Evolutionary conservation across 2,329 filamentous ascomycete species (phyloP), one percentile per base, ranked within the genome.

Genomic region (Penicillium sp.): DNA sequence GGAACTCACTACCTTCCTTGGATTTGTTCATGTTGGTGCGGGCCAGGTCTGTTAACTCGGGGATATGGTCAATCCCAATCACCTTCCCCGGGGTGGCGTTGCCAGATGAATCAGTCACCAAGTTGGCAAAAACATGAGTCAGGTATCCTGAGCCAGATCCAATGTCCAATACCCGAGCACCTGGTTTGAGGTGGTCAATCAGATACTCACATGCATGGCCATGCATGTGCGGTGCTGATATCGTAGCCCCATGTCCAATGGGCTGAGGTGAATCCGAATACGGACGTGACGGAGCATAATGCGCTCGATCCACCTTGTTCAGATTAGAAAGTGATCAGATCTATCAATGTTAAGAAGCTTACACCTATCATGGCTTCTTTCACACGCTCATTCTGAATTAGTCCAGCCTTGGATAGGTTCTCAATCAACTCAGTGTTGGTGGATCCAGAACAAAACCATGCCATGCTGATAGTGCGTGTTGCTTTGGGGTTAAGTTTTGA

Each of bases 41-140:
- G 1, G 86, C 84, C 26, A 90, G 67, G 19, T 86, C 82, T 39
- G 81, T 77, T 49, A 93, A 76, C 55, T 79, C 80, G 10, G 71
- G 66, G 54, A 93, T 90, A 69, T 93, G 89, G 67, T 93, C 89
- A 18, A 93, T 74, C 0, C 89, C 89, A 11, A 92, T 80, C 0
- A 92, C 85, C 39, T 72, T 72, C 11, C 79, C 79, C 14, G 44
- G 55, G 7, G 70, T 67, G 19, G 29, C 8, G 0, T 78, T 18
- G 23, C 46, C 69, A 4, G 66, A 62, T 3, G 59, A 35, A 23
- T 66, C 58, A 55, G 66, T 68, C 1, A 88, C 86, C 0, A 96
- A 79, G 68, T 93, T 89, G 0, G 91, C 92, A 7, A 97, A 74
- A 0, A 97, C 85, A 65, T 95, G 91, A 5, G 91, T 96, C 11